Evolutionary conservation across 495 filamentous ascomycete species (phyloP), one percentile per base, ranked within the genome.

Genomic region (Penicillium pulvis): DNA sequence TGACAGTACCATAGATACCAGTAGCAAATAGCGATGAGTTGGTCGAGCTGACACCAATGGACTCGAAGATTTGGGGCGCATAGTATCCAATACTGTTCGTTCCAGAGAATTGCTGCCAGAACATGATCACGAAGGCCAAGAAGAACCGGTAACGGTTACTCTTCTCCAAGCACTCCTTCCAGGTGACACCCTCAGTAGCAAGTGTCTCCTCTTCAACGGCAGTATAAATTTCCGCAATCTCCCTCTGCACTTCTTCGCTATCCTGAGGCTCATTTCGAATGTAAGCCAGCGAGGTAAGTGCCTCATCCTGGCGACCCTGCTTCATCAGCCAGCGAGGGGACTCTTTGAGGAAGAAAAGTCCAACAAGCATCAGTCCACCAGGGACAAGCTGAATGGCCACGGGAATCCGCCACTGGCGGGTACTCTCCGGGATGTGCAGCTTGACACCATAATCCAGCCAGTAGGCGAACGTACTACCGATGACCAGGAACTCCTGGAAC

Each of bases 161-260:
- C 48, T 67, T 61, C 54, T 66, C 60, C n/a, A 74, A 39, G 42
- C 70, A 72, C 60, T 79, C 75, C 45, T 69, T 75, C 62, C 69
- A 75, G 16, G 75, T 75, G 20, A 77, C 55, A 4, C 75, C 75
- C 60, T 78, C 70, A 0, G 73, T 76, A 11, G 63, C 56, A 10
- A 53, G 51, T 53, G 71, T 54, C 58, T 92, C 75, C 45, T 76
- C 63, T 14, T 66, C 62, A 16, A 75, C 59, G 30, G 74, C 66
- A 30, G 73, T 67, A 8, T 64, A 58, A 59, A 92, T 88, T 66
- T 92, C 89, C 23, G 87, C 84, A 12, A 91, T 73, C 70, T 92
- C 89, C 26, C 58, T 57, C 49, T 75, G 72, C 4, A 81, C 67
- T 7, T 59, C 67, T 26, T 74, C 72, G 49, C 71, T 76, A 42